These are phyloP conservation scores for Selaginella tamariscina DNA, from an alignment of 75 land plant species.

Conservation along the genomic window DNA sequence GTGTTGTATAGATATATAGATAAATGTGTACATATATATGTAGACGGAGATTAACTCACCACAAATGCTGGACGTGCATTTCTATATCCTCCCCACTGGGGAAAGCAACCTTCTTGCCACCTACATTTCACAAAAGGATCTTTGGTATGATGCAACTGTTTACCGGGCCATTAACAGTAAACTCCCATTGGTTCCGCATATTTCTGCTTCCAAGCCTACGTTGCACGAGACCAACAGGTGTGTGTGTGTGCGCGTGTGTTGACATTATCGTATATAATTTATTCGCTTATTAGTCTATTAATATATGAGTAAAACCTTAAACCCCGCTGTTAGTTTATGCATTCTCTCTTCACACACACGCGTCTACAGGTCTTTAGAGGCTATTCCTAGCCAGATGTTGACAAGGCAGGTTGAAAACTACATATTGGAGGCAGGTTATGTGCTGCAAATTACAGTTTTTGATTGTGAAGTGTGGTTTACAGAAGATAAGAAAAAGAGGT, in stretches of 20 bases:
- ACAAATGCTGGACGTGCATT: constrained; percentile 9
- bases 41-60: too few species aligned
- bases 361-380: background rate
- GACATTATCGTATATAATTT: too few species aligned
- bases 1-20: too few species aligned
- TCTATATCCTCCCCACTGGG: constrained; percentile 9
- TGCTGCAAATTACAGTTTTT: constrained; percentile 7
- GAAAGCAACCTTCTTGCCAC: background rate
- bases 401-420: constrained; percentile 17
- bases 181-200: constrained; percentile 14
- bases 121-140: constrained; percentile 14
- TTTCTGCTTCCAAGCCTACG: background rate
- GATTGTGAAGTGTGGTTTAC: constrained; percentile 17
- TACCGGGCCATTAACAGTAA: constrained; percentile 7
- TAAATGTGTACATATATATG: too few species aligned
- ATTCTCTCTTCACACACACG: too few species aligned
- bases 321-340: too few species aligned
- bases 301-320: too few species aligned
- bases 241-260: too few species aligned
- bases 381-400: constrained; percentile 9
- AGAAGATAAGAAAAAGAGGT: background rate
- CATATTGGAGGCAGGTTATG: constrained; percentile 9
- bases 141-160: constrained; percentile 16
- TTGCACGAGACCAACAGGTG: too few species aligned
- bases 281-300: too few species aligned